Base-by-base conservation (phyloP, 768 basidiomycete species). In the Tubosaeta sp. region DNA sequence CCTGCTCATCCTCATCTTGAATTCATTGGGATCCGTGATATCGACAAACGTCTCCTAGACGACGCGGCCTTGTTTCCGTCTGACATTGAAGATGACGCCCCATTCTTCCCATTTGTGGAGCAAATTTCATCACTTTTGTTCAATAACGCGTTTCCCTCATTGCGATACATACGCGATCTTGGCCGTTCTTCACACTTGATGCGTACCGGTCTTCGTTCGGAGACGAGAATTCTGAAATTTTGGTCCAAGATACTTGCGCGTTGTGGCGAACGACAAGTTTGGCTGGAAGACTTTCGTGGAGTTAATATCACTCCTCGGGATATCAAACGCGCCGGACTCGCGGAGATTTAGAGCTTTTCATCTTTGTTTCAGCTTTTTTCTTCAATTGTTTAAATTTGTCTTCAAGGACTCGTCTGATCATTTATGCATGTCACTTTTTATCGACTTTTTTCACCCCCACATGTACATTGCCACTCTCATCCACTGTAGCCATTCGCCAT, bases 11-110 rank as follows among this genome's bases (percentile, higher is more conserved):
- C 79, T 0, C 71, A 70, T 7, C 64, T 89, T 11, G 69, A 81
- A 63, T 73, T 87, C 48, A 88, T 88, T 49, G 87, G 84, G 9
- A 82, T 89, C 51, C 76, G 85, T 18, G 85, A 84, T 57, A 81
- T 88, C 61, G 82, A 86, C 65, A 76, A 77, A 53, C 75, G 86
- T 50, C 67, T 88, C 21, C 57, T 72, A 13, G 79, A 78, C 16
- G 80, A 78, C 34, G 66, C 61, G 1, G 55, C 51, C 6, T 69
- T 65, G 19, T 71, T 65, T 49, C 67, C 63, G 2, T 65, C 61
- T 8, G 62, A 68, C 9, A 55, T 69, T 21, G 63, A 62, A 48
- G 69, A 73, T 30, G 74, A 76, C 11, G 73, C 77, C 30, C 75
- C 79, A 12, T 86, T 84, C 61, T 87, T 87, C 65, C 75, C 79